phyloP scores from a whole-genome alignment of 78 protist species.

The Speleostelium caveatum region DNA sequence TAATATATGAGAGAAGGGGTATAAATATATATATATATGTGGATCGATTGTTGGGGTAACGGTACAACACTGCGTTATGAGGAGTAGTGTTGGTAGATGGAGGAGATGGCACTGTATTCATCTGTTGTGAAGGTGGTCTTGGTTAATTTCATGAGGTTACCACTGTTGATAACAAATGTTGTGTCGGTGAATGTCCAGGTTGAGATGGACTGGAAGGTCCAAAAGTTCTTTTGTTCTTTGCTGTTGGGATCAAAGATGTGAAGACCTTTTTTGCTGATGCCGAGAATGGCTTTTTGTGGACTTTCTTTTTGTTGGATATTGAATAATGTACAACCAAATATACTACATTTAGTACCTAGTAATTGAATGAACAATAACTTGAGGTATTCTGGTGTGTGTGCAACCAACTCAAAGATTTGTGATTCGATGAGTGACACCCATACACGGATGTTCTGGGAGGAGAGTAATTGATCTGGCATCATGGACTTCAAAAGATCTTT shows the following conservation, averaged over 20 bases:
- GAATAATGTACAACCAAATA: slow-evolving; percentile 69
- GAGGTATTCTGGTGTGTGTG: slow-evolving; percentile 52
- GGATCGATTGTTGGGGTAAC: no score
- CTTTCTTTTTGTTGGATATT: slow-evolving; percentile 45
- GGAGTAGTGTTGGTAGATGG: slow-evolving; percentile 64
- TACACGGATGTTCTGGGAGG: slow-evolving; percentile 31
- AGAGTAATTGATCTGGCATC: slow-evolving; percentile 32
- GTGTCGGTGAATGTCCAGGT: slow-evolving; percentile 49
- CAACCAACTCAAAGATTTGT: slow-evolving; percentile 62
- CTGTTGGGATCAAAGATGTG: slow-evolving; percentile 42
- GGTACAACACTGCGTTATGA: neutral
- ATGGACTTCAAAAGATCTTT: slow-evolving; percentile 27
- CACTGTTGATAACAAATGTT: slow-evolving; percentile 62
- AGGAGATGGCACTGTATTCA: slow-evolving; percentile 53
- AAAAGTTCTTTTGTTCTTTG: slow-evolving; percentile 53
- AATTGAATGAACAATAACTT: slow-evolving; percentile 51
- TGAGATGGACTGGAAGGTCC: slow-evolving; percentile 68
- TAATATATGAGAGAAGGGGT: no score
- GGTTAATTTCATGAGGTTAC: slow-evolving; percentile 69
- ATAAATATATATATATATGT: no score
- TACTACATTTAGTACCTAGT: slow-evolving; percentile 26
- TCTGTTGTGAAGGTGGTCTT: slow-evolving; percentile 47
- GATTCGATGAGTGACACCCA: slow-evolving; percentile 58
- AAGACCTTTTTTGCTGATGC: slow-evolving; percentile 45
- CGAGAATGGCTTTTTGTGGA: slow-evolving; percentile 72